Conservation (phyloP, 140 eudicot genomes). For the Stevia rebaudiana region DNA sequence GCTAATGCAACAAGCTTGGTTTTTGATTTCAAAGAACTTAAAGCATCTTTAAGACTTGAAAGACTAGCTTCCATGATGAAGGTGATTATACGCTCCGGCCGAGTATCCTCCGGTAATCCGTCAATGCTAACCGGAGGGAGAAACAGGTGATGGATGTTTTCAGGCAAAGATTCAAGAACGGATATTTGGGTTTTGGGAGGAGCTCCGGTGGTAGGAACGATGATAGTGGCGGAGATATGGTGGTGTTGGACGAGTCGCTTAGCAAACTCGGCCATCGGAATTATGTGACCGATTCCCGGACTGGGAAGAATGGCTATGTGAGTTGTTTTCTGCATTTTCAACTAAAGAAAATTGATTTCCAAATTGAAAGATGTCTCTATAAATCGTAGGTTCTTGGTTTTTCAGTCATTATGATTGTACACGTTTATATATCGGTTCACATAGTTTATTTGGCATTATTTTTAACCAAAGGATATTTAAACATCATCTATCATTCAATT, state of each 20-base stretch:
- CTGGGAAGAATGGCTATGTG: conserved; percentile 47
- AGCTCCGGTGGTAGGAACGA: conserved; percentile 42
- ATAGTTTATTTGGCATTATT: too few relatives aligned
- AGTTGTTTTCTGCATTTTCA: conserved; percentile 29
- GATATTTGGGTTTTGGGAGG: conserved; percentile 30
- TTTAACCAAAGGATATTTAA: too few relatives aligned
- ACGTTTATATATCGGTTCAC: neutral
- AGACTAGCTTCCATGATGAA: conserved; percentile 22
- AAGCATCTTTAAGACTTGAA: conserved; percentile 24
- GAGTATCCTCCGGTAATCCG: conserved; percentile 12
- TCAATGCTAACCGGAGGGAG: conserved; percentile 28
- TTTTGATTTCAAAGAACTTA: conserved; percentile 10
- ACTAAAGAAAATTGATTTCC: conserved; percentile 5
- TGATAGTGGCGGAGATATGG: conserved; percentile 38
- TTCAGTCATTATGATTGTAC: neutral
- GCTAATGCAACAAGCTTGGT: conserved; percentile 30
- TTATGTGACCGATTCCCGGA: conserved; percentile 70
- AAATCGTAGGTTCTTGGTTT: neutral
- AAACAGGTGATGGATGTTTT: conserved; percentile 23
- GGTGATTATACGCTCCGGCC: conserved; percentile 12
- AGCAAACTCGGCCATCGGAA: conserved; percentile 52
- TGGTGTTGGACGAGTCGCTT: conserved; percentile 32
- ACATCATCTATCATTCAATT: too few relatives aligned
- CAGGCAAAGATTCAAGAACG: conserved; percentile 32
- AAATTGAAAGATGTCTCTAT: neutral